Conservation (phyloP, 179 eudicot genomes). For the Beta macrorhiza region DNA sequence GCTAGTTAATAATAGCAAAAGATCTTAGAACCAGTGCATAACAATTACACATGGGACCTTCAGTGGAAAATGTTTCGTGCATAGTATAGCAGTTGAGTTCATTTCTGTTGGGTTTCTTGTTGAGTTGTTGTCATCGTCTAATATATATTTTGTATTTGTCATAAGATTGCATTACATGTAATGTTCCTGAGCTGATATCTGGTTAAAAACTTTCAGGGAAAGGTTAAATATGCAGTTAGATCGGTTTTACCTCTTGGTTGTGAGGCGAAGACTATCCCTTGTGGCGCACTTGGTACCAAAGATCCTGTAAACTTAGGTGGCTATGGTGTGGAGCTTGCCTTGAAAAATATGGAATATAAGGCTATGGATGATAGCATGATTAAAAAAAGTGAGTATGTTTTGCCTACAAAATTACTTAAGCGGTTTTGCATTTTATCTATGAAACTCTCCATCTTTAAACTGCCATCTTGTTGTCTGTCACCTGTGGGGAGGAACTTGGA, state of each 20-base stretch:
- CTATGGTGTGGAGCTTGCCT: conserved; percentile 97
- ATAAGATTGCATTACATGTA: conserved; percentile 20
- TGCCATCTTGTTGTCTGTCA: neutral
- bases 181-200: neutral
- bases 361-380: conserved; percentile 97
- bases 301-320: conserved; percentile 91
- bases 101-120: neutral
- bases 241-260: conserved; percentile 84
- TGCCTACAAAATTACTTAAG: neutral
- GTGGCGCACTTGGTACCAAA: conserved; percentile 75
- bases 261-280: conserved; percentile 55
- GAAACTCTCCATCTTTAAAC: neutral
- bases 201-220: conserved; percentile 51
- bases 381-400: conserved; percentile 59
- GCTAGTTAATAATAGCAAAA: neutral
- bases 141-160: neutral
- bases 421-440: neutral
- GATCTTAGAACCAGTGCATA: neutral
- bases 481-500: no score
- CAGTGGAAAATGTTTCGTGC: neutral
- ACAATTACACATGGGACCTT: neutral
- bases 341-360: conserved; percentile 99
- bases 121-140: neutral
- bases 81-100: neutral
- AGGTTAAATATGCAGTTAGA: conserved; percentile 72